Conservation (phyloP, 192 early-diverging fungal species). For the Allomyces macrogynus region DNA sequence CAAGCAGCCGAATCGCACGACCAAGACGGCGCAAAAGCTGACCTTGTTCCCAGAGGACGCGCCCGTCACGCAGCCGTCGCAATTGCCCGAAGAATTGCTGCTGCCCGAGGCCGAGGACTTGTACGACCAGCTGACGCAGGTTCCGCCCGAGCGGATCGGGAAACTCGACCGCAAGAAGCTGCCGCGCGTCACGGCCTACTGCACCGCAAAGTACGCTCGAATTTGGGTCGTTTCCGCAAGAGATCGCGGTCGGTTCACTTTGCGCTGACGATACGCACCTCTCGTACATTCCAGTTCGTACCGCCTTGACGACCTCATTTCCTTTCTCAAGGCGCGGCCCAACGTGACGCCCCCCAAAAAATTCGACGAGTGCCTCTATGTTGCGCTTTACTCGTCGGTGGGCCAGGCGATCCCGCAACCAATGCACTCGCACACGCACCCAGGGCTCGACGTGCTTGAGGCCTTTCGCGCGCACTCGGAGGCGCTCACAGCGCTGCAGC, state of each 20-base stretch:
- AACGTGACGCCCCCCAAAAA: conserved; percentile 3
- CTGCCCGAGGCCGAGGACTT: conserved; percentile 22
- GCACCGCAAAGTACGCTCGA: conserved; percentile 44
- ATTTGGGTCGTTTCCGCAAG: no score
- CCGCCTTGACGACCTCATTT: not conserved
- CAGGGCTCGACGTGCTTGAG: not conserved
- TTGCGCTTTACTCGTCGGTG: not conserved
- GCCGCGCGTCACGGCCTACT: conserved; percentile 67
- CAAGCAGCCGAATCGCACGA: conserved; percentile 61
- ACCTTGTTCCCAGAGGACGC: conserved; percentile 66
- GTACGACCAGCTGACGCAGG: conserved; percentile 52
- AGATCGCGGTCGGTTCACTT: no score
- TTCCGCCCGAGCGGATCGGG: conserved; percentile 48
- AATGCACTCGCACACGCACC: not conserved
- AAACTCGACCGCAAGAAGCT: conserved; percentile 48
- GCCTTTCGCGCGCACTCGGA: not conserved
- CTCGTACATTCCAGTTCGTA: not conserved
- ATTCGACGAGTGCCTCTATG: conserved; percentile 31
- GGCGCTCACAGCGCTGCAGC: not conserved
- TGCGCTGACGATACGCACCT: no score
- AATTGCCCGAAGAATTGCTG: conserved; percentile 13
- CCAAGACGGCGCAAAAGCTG: conserved; percentile 83
- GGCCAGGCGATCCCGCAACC: not conserved
- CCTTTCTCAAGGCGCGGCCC: not conserved
- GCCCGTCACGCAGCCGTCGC: conserved; percentile 10